Evolutionary conservation across 2,329 filamentous ascomycete genomes (phyloP).

Genomic region (Trichophyton rubrum): DNA sequence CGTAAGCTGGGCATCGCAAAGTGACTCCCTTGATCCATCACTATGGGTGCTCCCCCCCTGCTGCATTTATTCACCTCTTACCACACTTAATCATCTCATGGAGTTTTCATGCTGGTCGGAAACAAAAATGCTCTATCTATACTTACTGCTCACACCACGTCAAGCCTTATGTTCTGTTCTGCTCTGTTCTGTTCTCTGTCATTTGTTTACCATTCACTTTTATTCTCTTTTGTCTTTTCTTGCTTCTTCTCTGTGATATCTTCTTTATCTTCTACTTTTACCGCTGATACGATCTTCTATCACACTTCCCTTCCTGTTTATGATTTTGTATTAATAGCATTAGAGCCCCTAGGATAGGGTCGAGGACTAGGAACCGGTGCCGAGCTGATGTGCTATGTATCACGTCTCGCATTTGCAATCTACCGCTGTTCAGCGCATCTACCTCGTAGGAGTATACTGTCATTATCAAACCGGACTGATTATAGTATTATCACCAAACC

Average conservation of each 20-base stretch:
- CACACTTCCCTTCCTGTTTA: background rate
- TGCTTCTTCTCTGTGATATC: background rate
- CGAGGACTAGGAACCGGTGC: background rate
- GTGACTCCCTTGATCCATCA: background rate
- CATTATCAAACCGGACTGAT: no score
- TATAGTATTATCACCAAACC: no score
- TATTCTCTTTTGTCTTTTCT: background rate
- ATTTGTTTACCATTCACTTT: no score
- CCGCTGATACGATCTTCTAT: background rate
- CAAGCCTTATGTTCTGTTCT: background rate
- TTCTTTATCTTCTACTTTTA: background rate
- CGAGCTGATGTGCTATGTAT: background rate
- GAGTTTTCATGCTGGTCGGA: background rate
- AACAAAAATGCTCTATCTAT: background rate
- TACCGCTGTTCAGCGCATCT: background rate
- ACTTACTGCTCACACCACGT: background rate
- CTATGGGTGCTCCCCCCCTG: background rate
- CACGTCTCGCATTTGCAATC: background rate
- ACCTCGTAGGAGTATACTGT: no score
- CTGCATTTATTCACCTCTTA: background rate
- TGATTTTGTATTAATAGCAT: background rate
- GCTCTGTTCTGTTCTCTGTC: background rate
- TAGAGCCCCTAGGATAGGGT: background rate
- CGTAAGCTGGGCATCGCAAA: constrained; percentile 32
- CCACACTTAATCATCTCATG: background rate